Evolutionary conservation across 495 filamentous ascomycete species (phyloP).

Genomic region (Acidiella bohemica): DNA sequence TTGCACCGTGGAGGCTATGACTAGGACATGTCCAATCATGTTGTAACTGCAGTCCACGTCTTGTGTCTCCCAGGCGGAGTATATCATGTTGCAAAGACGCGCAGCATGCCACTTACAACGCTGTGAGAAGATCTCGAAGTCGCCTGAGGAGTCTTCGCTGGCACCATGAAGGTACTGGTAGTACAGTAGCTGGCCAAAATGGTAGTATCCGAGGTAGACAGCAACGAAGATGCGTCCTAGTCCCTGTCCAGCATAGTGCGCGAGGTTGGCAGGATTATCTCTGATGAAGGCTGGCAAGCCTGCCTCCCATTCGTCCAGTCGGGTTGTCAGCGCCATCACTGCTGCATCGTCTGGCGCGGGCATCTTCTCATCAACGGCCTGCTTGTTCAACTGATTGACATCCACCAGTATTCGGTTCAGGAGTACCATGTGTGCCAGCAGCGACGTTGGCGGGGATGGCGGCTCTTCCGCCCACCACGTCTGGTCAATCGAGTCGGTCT

Average conservation of each 20-base stretch:
- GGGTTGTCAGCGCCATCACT: background rate
- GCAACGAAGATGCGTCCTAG: conserved; percentile 1
- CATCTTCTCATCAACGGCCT: background rate
- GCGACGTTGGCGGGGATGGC: background rate
- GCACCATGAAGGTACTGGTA: background rate
- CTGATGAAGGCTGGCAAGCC: background rate
- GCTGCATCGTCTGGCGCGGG: background rate
- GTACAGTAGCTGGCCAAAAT: conserved; percentile 1
- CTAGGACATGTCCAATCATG: conserved; percentile 1
- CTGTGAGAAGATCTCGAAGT: background rate
- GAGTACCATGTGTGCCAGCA: background rate
- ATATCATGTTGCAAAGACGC: background rate
- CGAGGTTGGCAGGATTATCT: background rate
- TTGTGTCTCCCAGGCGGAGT: background rate
- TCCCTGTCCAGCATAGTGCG: background rate
- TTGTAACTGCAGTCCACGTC: background rate
- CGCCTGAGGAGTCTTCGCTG: background rate
- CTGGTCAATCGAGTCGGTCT: too few species aligned
- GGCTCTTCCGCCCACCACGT: too few species aligned
- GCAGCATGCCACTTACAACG: background rate
- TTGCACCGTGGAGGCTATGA: background rate
- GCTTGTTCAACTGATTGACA: background rate
- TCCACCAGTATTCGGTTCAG: background rate
- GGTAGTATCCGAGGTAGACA: conserved; percentile 1
- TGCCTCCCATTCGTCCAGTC: background rate